Base-by-base conservation (phyloP, 2,329 filamentous ascomycete species). In the Drechslerella stenobrocha region DNA sequence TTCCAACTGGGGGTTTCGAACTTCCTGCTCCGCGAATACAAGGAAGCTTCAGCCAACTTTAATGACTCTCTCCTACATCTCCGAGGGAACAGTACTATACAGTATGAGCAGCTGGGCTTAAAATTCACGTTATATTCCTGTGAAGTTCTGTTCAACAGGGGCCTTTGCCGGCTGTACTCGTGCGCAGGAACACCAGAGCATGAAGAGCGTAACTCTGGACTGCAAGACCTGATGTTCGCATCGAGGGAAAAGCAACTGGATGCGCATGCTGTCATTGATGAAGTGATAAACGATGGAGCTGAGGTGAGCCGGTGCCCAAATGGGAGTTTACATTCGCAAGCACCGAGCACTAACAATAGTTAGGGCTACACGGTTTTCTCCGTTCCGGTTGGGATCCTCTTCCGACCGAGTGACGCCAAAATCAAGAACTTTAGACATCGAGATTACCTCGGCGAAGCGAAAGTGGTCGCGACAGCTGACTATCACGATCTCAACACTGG, bases 1-100 rank as follows among this genome's bases (percentile, higher is more conserved):
- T 98, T 98, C 77, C 93, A 98, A 75, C 90, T 97, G 77, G 93
- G 93, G 37, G 93, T 98, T 15, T 98, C 93, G 56, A 98, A 97
- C 76, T 98, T 98, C 77, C 81, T 98, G 50, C 84, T 97, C 55
- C 91, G 91, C 69, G 92, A 98, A 75, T 97, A 97, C 73, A 91
- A 97, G 76, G 93, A 97, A 77, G 93, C 93, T 15, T 81, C 97
- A 70, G 91, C 91, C 72, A 97, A 97, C 78, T 98, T 98, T 82
- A 98, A 98, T 79, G 93, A 98, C 75, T 96, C 93, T 0, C 81
- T 98, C 34, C 80, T 96, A 42, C 97, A 97, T 77, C 83, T 98
- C 47, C 85, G 93, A 74, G 93, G 93, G 69, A 97, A 98, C 79
- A 91, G 89, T 60, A 90, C 92, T 79, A 98, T 98, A 78, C 91